Evolutionary conservation across 2,329 filamentous ascomycete species (phyloP).

Genomic region (Clonostachys chloroleuca): DNA sequence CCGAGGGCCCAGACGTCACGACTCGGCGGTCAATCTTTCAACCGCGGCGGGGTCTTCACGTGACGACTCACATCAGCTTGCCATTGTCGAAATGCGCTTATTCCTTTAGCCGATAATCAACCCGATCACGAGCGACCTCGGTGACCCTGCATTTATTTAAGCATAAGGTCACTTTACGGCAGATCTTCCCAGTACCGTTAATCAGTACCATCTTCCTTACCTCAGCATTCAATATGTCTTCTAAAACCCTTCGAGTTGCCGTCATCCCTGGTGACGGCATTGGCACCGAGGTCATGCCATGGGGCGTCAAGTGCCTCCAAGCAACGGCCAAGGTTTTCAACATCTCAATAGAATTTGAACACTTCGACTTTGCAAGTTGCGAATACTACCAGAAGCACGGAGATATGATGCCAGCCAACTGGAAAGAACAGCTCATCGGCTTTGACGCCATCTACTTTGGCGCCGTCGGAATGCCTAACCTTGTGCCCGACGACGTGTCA

Average conservation of each 20-base stretch:
- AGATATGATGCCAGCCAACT: conserved; percentile 34
- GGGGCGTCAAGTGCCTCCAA: conserved; percentile 56
- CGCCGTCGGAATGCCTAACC: conserved; percentile 51
- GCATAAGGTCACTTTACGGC: background rate
- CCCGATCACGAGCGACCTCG: background rate
- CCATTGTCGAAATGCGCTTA: background rate
- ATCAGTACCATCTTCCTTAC: background rate
- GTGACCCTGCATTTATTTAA: background rate
- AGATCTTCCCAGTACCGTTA: background rate
- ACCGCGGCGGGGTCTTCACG: background rate
- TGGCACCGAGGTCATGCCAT: conserved; percentile 62
- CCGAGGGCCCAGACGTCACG: background rate
- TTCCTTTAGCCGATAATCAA: background rate
- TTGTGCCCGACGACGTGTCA: conserved; percentile 61
- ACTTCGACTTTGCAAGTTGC: conserved; percentile 64
- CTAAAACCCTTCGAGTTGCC: conserved; percentile 39
- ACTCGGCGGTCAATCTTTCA: background rate
- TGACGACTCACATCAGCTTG: background rate
- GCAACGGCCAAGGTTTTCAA: conserved; percentile 40
- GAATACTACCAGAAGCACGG: conserved; percentile 47
- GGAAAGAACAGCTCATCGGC: conserved; percentile 46
- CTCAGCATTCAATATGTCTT: conserved; percentile 25
- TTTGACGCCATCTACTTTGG: conserved; percentile 67
- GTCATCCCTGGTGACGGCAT: conserved; percentile 67
- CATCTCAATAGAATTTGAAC: conserved; percentile 52